Evolutionary conservation across 805 yeast genomes (phyloP).

Genomic region (Suhomyces prunicola): DNA sequence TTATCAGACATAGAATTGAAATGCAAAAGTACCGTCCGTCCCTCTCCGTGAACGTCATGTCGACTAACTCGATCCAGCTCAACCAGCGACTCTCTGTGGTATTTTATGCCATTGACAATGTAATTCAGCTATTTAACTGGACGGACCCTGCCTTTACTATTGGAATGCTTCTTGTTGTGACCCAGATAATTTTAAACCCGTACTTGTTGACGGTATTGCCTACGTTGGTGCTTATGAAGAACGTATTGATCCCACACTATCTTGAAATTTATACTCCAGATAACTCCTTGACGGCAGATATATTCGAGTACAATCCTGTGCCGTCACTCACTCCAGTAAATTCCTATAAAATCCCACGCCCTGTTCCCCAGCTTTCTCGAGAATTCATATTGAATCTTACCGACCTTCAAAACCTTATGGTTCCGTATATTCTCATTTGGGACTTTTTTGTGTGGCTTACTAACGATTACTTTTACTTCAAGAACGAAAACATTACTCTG

Average conservation of each 20-base stretch:
- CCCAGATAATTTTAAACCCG: slow-evolving; percentile 62
- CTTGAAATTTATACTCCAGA: slow-evolving; percentile 63
- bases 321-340: slow-evolving; percentile 50
- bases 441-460: slow-evolving; percentile 52
- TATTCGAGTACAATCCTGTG: slow-evolving; percentile 25
- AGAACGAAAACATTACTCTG: slow-evolving; percentile 58
- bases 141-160: slow-evolving; percentile 57
- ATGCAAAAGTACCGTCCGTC: slow-evolving; percentile 65
- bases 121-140: slow-evolving; percentile 62
- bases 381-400: slow-evolving; percentile 78
- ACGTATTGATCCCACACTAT: slow-evolving; percentile 68
- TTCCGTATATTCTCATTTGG: slow-evolving; percentile 58
- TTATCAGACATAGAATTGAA: slow-evolving; percentile 52
- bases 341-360: slow-evolving; percentile 54
- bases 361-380: slow-evolving; percentile 73
- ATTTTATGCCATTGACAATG: slow-evolving; percentile 57
- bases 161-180: slow-evolving; percentile 47
- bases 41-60: slow-evolving; percentile 65
- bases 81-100: slow-evolving; percentile 61
- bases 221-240: slow-evolving; percentile 47
- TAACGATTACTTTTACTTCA: slow-evolving; percentile 58
- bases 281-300: slow-evolving; percentile 17
- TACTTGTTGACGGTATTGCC: slow-evolving; percentile 53
- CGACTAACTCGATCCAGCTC: slow-evolving; percentile 60
- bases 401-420: slow-evolving; percentile 80